Base-by-base conservation (phyloP, 1,284 basidiomycete species). In the Amanita bisporigera region DNA sequence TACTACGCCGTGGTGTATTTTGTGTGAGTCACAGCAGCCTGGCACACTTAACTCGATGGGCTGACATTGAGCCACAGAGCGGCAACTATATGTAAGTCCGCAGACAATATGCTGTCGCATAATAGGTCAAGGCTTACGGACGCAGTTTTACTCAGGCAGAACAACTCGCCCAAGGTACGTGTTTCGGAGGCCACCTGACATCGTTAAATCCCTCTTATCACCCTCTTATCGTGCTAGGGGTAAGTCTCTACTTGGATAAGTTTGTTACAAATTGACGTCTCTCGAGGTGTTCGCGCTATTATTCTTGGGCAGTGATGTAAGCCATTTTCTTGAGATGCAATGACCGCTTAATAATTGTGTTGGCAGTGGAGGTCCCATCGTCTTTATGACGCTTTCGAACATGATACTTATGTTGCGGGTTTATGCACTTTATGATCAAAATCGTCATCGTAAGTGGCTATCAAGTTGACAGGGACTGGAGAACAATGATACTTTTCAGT, bases 331-430 rank as follows among this genome's bases (percentile, higher is more conserved):
- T 40, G 38, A 17, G 38, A 10, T n/a, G 15, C 19, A n/a, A 12
- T 14, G 9, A 2, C 15, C 12, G 11, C n/a, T 11, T 9, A 11
- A 29, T 17, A 31, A 55, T 57, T 12, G 6, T 17, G 36, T n/a
- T 11, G 19, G 6, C 36, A 57, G 54, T 36, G 54, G 31, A 14
- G 54, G 54, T 10, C 54, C 54, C 36, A 57, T 57, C 3, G 17
- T 57, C n/a, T 57, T 57, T 21, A 57, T 33, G 17, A 57, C 54
- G 6, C 19, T 57, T 57, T 57, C 54, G 54, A 57, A 57, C 31
- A 6, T 33, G 10, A 21, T 57, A 33, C 54, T 57, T 11, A 21
- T 12, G 19, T 57, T 57, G 31, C 54, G 54, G 10, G 31, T 57
- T 4, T 33, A n/a, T 36, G 31, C 31, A 14, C 19, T 57, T 38